Percentiles rank a stretch among this genome's conserved stretches.
phyloP scores from a whole-genome alignment of 164 flowering plant species.

The Vitis vinifera region DNA sequence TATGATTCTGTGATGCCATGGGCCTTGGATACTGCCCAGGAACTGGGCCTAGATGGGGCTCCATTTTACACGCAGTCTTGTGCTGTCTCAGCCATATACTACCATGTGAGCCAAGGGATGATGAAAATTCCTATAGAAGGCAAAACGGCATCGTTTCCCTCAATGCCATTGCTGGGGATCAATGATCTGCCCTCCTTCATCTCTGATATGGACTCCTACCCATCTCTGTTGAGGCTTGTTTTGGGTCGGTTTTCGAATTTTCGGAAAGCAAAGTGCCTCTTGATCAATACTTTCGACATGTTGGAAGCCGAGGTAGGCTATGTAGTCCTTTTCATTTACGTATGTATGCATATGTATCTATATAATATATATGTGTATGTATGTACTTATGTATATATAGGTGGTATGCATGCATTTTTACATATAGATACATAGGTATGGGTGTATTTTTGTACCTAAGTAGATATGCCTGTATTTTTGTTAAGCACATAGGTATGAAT shows the following conservation, averaged over 20 bases:
- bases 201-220: not conserved
- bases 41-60: conserved; percentile 1
- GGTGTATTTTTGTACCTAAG: no score
- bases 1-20: conserved; percentile 5
- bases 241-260: conserved; percentile 6
- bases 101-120: not conserved
- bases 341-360: no score
- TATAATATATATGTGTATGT: no score
- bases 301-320: conserved; percentile 7
- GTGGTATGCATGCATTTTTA: no score
- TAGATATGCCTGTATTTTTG: no score
- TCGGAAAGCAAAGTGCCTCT: conserved; percentile 10
- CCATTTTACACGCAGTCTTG: not conserved
- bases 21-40: not conserved
- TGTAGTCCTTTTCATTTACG: no score
- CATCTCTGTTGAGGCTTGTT: not conserved
- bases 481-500: no score
- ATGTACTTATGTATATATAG: no score
- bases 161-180: conserved; percentile 1
- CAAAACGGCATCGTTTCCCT: not conserved
- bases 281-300: conserved; percentile 15
- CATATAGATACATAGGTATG: no score
- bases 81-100: not conserved
- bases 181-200: conserved; percentile 10
- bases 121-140: conserved; percentile 5